Percentiles rank a stretch among this genome's conserved stretches.
phyloP scores from a whole-genome alignment of 768 basidiomycete species.

The Xerocomus brunneocitrinus region DNA sequence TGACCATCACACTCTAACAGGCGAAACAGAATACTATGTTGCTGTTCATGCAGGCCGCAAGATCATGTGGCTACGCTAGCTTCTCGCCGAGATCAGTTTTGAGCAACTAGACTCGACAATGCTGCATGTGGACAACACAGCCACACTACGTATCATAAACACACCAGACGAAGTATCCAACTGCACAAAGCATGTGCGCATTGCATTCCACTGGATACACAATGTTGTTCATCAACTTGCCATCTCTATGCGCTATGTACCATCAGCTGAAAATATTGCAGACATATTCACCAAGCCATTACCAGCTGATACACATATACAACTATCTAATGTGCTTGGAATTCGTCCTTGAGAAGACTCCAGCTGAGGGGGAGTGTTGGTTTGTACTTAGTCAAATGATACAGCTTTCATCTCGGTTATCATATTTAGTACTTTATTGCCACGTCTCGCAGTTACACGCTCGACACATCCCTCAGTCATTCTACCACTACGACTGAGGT shows the following conservation, averaged over 20 bases:
- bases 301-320: neutral
- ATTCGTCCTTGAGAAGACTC: too few relatives aligned
- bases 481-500: neutral
- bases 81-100: slow-evolving; percentile 17
- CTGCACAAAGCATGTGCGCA: neutral
- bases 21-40: slow-evolving; percentile 44
- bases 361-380: neutral
- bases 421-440: neutral
- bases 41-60: slow-evolving; percentile 30
- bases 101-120: neutral
- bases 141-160: neutral
- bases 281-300: neutral
- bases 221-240: neutral
- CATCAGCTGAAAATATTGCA: neutral
- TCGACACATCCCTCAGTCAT: neutral
- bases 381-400: too few relatives aligned
- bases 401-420: too few relatives aligned
- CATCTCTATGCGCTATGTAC: neutral
- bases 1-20: slow-evolving; percentile 34
- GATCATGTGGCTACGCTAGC: slow-evolving; percentile 31
- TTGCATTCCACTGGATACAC: neutral
- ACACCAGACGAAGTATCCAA: neutral
- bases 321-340: neutral
- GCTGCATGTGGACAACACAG: neutral
- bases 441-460: neutral